Conservation (phyloP, 164 flowering plant species). For the Berberis thunbergii region DNA sequence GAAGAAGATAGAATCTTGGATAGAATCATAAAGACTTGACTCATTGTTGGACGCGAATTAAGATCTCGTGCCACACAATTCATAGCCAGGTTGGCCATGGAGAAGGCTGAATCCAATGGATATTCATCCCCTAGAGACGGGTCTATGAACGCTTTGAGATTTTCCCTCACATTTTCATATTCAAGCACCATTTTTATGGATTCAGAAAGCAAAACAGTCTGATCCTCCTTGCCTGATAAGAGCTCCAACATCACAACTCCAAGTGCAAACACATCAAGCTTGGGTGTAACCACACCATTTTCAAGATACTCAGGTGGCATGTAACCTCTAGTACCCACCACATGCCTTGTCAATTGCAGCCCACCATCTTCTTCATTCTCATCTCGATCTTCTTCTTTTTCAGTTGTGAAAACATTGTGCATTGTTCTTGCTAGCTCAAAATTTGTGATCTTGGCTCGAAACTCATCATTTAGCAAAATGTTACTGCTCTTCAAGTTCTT, state of each 20-base stretch:
- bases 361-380: no score
- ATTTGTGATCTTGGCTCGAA: no score
- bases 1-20: conserved; percentile 28
- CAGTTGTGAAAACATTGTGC: no score
- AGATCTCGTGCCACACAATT: conserved; percentile 46
- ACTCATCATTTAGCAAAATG: no score
- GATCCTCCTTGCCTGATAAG: conserved; percentile 41
- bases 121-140: conserved; percentile 31
- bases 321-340: no score
- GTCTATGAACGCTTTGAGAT: conserved; percentile 30
- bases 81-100: conserved; percentile 49
- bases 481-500: no score
- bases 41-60: conserved; percentile 40
- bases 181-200: conserved; percentile 32
- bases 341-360: no score
- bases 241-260: conserved; percentile 69
- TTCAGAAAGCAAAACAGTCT: conserved; percentile 22
- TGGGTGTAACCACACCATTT: conserved; percentile 53
- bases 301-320: conserved; percentile 1
- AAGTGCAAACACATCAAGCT: conserved; percentile 60
- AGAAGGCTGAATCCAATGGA: conserved; percentile 55
- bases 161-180: conserved; percentile 50
- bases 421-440: no score
- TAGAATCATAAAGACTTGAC: conserved; percentile 36
- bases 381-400: no score